Evolutionary conservation across 2,329 filamentous ascomycete species (phyloP).

Genomic region (Acrodontium crateriforme): DNA sequence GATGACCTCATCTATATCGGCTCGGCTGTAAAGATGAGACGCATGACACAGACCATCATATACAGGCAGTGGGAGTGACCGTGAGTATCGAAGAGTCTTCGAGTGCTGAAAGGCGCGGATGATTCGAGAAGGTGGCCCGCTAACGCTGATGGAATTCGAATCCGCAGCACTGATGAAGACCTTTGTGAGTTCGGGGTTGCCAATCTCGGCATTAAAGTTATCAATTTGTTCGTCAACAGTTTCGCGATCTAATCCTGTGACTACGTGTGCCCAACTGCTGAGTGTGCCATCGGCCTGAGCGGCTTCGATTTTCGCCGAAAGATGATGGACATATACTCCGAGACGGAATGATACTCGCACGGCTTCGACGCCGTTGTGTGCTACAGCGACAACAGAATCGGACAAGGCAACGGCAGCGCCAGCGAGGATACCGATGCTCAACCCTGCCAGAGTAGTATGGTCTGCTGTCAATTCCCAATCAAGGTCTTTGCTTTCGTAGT

Average conservation of each 20-base stretch:
- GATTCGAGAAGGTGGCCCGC: background rate
- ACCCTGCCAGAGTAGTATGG: background rate
- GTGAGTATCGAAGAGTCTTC: background rate
- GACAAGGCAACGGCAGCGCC: background rate
- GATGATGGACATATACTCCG: background rate
- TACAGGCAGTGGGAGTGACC: conserved; percentile 1
- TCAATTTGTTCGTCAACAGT: background rate
- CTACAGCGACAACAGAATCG: background rate
- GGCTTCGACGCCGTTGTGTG: too few relatives aligned
- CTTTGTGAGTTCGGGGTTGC: background rate
- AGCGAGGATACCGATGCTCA: background rate
- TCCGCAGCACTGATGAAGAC: background rate
- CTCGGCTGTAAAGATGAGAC: background rate
- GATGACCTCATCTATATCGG: background rate
- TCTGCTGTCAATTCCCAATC: background rate
- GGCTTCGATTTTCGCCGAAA: background rate
- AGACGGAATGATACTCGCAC: background rate
- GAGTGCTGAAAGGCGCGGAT: background rate
- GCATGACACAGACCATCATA: conserved; percentile 1
- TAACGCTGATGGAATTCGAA: background rate
- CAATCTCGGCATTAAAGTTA: background rate
- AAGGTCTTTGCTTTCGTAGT: background rate
- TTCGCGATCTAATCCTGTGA: background rate
- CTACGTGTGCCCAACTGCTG: background rate
- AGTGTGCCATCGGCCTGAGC: background rate